Evolutionary conservation across 2,329 filamentous ascomycete genomes (phyloP), one percentile per base, ranked within the genome.

Genomic region (Tricladium varicosporioides): DNA sequence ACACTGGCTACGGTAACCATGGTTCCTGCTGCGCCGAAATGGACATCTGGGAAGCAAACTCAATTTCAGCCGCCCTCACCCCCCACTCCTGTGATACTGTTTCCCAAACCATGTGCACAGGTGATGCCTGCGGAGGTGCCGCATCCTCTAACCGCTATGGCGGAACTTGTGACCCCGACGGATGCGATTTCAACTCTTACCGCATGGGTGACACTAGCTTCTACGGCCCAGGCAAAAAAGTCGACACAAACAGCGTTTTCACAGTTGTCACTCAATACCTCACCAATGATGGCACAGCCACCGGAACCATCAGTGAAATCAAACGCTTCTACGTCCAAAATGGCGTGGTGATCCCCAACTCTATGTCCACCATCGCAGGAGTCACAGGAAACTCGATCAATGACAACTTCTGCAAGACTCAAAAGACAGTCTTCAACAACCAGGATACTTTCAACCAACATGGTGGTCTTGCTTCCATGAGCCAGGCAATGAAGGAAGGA

Each of bases 21-120:
- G 84, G 85, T 60, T 75, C 83, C 36, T 87, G 84, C 78, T 87
- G 84, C 70, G 72, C 79, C 44, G 85, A 87, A 72, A 84, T 87
- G 78, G 84, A 87, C 64, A 77, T 84, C 69, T 84, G 81, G 81
- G 81, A 84, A 69, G 80, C 81, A 54, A 84, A 85, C 74, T 77
- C 73, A 58, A 76, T 82, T 65, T 78, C 81, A 15, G 76, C 74
- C 18, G 82, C 81, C 33, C 75, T 76, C 62, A 84, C 82, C 8
- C 80, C 82, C 31, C 82, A 85, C 68, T 73, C 78, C 44, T 84
- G 82, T 74, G 73, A 73, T 56, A 68, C 68, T 31, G 63, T 69
- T 8, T 74, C 74, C 56, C 73, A 76, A 50, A 68, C 67, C 45
- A 72, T 74, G 59, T 82, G 80, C 72, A 27, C 43, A n/a, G 78